phyloP scores from a whole-genome alignment of 371 early-diverging fungal species.

The Mucor plumbeus region DNA sequence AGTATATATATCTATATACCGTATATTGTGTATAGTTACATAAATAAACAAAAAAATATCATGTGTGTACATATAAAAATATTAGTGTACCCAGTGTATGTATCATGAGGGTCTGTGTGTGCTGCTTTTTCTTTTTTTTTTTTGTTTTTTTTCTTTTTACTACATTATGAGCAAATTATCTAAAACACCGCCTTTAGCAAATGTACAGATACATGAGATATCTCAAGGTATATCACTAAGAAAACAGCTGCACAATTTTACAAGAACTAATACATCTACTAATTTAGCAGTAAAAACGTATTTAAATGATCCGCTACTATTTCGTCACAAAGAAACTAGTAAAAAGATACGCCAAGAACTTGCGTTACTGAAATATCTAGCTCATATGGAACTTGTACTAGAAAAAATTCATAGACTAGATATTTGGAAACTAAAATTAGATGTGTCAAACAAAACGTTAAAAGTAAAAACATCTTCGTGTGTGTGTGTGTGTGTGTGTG shows the following conservation, averaged over 20 bases:
- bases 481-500: too few species aligned
- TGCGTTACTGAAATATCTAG: constrained; percentile 8
- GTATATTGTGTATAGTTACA: neutral
- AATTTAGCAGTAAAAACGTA: neutral
- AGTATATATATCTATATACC: neutral
- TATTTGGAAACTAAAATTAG: constrained; percentile 15
- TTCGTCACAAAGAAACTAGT: constrained; percentile 3
- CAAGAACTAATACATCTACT: neutral
- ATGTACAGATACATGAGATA: neutral
- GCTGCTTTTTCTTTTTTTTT: neutral
- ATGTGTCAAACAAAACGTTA: neutral
- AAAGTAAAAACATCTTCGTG: neutral
- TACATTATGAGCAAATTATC: constrained; percentile 8
- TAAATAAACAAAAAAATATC: constrained; percentile 2
- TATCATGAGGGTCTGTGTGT: neutral
- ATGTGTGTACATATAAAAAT: constrained; percentile 9
- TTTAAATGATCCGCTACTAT: constrained; percentile 1
- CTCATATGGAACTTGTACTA: constrained; percentile 21
- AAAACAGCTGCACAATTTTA: neutral
- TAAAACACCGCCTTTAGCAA: constrained; percentile 13
- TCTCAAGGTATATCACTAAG: neutral
- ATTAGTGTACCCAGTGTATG: neutral
- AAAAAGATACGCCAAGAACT: constrained; percentile 14
- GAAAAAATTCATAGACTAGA: constrained; percentile 20
- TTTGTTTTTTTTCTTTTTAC: neutral